These are phyloP conservation scores for Penicillium sp. DNA, from an alignment of 2,329 filamentous ascomycete genomes.

Conservation along the genomic window DNA sequence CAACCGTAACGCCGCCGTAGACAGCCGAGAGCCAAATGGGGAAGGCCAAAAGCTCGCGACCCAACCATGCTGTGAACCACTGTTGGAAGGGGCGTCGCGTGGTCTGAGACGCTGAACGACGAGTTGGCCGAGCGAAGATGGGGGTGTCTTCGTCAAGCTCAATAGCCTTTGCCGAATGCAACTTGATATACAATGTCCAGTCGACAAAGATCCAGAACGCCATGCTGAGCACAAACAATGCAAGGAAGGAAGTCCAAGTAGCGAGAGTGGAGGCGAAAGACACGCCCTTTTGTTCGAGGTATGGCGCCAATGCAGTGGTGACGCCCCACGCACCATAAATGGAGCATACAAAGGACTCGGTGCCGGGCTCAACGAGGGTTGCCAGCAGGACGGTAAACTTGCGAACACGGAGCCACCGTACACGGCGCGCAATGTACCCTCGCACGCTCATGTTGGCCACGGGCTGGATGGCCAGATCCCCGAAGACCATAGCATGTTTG, in stretches of 20 bases:
- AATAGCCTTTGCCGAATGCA: conserved; percentile 72
- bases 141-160: conserved; percentile 72
- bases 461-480: conserved; percentile 87
- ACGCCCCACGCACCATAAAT: conserved; percentile 75
- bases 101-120: conserved; percentile 40
- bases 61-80: conserved; percentile 82
- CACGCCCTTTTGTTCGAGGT: conserved; percentile 50
- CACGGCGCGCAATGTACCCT: conserved; percentile 76
- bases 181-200: conserved; percentile 66
- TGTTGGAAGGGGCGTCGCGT: conserved; percentile 59
- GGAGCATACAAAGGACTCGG: conserved; percentile 83
- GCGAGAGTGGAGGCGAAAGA: conserved; percentile 51
- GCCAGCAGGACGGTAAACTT: conserved; percentile 91
- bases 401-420: conserved; percentile 86
- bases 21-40: conserved; percentile 92
- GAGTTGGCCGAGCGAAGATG: conserved; percentile 60
- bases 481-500: conserved; percentile 81
- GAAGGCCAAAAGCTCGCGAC: conserved; percentile 75
- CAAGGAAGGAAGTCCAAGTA: conserved; percentile 66
- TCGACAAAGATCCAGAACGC: conserved; percentile 72
- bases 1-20: conserved; percentile 79
- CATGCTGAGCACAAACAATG: conserved; percentile 67
- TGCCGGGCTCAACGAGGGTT: conserved; percentile 87
- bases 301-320: conserved; percentile 63
- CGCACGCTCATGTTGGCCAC: conserved; percentile 74